Percentiles rank a stretch among this genome's conserved stretches.
phyloP scores from a whole-genome alignment of 805 yeast species.

The Limtongia smithiae region DNA sequence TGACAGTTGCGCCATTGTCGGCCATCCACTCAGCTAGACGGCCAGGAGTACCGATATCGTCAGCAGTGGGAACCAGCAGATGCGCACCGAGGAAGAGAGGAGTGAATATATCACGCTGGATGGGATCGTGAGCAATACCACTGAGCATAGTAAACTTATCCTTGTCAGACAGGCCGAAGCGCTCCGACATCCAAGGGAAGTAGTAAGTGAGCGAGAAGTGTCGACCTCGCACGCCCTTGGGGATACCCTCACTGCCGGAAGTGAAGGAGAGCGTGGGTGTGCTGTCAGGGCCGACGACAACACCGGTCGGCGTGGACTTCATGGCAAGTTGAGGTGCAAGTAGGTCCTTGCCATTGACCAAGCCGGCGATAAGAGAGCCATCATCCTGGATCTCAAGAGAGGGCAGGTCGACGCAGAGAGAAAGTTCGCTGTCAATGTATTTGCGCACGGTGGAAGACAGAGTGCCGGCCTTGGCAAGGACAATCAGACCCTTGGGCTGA shows the following conservation, averaged over 20 bases:
- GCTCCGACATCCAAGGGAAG: constrained; percentile 97
- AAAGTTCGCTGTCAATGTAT: constrained; percentile 68
- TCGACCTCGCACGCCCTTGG: constrained; percentile 98
- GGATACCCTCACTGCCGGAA: constrained; percentile 96
- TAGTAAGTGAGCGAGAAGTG: constrained; percentile 95
- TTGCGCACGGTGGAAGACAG: constrained; percentile 74
- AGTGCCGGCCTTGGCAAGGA: constrained; percentile 83
- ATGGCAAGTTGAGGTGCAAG: constrained; percentile 47
- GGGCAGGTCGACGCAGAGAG: constrained; percentile 69
- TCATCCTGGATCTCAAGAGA: constrained; percentile 72
- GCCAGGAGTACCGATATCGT: constrained; percentile 98
- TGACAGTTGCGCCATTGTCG: constrained; percentile 83
- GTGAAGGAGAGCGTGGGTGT: constrained; percentile 96
- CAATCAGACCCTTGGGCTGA: constrained; percentile 84
- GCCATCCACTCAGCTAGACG: constrained; percentile 97
- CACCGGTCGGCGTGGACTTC: constrained; percentile 66
- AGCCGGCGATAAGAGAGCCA: constrained; percentile 60
- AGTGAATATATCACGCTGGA: constrained; percentile 98
- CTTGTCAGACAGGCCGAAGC: constrained; percentile 68
- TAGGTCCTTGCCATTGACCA: constrained; percentile 45
- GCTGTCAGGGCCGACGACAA: constrained; percentile 93
- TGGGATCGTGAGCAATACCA: constrained; percentile 99
- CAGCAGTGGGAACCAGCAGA: constrained; percentile 87
- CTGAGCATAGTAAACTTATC: constrained; percentile 96
- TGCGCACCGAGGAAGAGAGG: constrained; percentile 95